Conservation (phyloP, 306 rosid genomes). For the Casuarina glauca region DNA sequence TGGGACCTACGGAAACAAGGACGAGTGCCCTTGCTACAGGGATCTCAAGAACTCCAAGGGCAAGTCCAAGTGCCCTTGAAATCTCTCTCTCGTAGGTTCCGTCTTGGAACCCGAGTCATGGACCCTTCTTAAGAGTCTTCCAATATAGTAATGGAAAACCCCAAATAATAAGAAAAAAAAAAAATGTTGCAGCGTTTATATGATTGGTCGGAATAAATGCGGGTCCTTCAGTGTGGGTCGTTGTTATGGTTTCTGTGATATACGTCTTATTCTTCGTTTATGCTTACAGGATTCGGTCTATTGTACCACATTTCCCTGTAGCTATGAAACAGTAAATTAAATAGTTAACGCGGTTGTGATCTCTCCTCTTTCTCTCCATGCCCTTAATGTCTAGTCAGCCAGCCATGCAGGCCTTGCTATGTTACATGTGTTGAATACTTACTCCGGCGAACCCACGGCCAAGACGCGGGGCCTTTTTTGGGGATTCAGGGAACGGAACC, state of each 20-base stretch:
- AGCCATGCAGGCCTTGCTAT: no score
- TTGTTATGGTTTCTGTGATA: background rate
- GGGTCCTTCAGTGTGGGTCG: background rate
- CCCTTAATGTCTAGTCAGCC: no score
- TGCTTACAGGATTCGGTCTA: background rate
- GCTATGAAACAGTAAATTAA: background rate
- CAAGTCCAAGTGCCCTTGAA: constrained; percentile 70
- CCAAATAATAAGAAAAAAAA: background rate
- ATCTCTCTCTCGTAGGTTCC: background rate
- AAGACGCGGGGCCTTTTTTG: no score
- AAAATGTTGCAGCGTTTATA: background rate
- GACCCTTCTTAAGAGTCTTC: no score
- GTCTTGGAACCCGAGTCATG: no score
- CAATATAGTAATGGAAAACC: background rate
- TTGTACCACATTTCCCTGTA: background rate
- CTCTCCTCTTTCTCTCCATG: no score
- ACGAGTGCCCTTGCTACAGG: constrained; percentile 92
- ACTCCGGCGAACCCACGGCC: no score
- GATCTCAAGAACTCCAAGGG: constrained; percentile 81
- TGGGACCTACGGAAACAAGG: constrained; percentile 82
- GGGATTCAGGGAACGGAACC: background rate
- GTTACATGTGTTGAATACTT: no score
- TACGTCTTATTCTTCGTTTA: background rate
- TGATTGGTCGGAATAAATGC: background rate
- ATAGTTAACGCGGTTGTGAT: no score